Evolutionary conservation across 2,329 filamentous ascomycete species (phyloP), one percentile per base, ranked within the genome.

Genomic region (Paecilomyces sp.): DNA sequence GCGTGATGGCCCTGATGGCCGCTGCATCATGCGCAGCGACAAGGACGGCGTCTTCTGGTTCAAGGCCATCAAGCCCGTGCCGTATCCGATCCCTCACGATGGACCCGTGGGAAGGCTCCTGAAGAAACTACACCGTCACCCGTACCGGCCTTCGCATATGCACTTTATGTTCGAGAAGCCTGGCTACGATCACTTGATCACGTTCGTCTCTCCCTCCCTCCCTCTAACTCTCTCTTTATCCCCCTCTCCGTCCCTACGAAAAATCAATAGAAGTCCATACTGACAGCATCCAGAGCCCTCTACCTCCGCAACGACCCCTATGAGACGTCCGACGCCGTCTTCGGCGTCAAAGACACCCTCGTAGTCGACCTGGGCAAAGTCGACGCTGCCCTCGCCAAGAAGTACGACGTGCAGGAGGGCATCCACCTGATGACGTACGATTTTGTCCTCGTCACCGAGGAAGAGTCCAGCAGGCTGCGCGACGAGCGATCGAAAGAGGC

Each of bases 121-220:
- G 66, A 76, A 79, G 70, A 73, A 77, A 67, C 71, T 94, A 67
- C 81, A 83, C n/a, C 79, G 91, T n/a, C 91, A 94, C 76, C 85
- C 86, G 59, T 92, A 86, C 78, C 78, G 91, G 57, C 91, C 90
- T 1, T 84, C 86, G 22, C 90, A 94, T 73, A 84, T 93, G 80
- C 90, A 94, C 74, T 94, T 94, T 68, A 94, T 95, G 89, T 92
- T 96, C 76, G 85, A 88, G 70, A 92, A 91, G 79, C 74, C 81
- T 34, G 89, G 89, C 0, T 92, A 84, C 77, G 91, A 96, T 77
- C 84, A 88, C 71, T 75, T 96, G 67, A 88, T 94, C 70, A 95
- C 91, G 89, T 92, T 79, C 64, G 87, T 86, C 18, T 53, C 30
- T 25, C 30, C n/a, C 15, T 22, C n/a, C 24, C 5, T 12, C 12